Evolutionary conservation across 768 basidiomycete genomes (phyloP).

Genomic region (Trametes sanguinea): DNA sequence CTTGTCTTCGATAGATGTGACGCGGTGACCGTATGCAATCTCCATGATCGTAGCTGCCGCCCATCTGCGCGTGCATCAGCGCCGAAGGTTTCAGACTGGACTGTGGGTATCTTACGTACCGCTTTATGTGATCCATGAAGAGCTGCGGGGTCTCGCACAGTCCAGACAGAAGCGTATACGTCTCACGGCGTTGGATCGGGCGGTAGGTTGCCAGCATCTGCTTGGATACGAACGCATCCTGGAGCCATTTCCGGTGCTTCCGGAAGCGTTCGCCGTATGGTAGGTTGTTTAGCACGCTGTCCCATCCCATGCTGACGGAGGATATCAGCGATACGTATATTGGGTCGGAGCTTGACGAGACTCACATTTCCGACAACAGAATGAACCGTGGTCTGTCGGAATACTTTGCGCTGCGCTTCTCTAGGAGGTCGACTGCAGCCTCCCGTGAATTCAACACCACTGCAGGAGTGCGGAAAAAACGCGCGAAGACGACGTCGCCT

Average conservation of each 20-base stretch:
- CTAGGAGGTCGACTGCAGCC: slow-evolving; percentile 31
- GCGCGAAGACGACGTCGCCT: slow-evolving; percentile 26
- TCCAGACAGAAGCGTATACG: slow-evolving; percentile 15
- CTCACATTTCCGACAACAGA: slow-evolving; percentile 23
- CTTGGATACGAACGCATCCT: slow-evolving; percentile 16
- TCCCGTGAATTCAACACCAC: slow-evolving; percentile 31
- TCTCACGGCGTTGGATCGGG: slow-evolving; percentile 19
- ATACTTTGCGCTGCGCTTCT: slow-evolving; percentile 32
- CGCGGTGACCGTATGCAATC: slow-evolving; percentile 35
- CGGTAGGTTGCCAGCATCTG: slow-evolving; percentile 10
- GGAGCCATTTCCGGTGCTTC: slow-evolving; percentile 24
- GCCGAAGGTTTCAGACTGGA: too few species aligned
- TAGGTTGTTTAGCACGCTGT: slow-evolving; percentile 10
- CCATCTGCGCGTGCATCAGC: slow-evolving; percentile 19
- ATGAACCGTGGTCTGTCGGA: slow-evolving; percentile 30
- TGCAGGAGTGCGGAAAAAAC: slow-evolving; percentile 25
- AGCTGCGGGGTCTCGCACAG: slow-evolving; percentile 17
- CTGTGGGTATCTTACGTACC: not conserved
- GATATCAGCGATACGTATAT: not conserved
- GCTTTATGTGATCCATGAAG: slow-evolving; percentile 9
- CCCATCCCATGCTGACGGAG: slow-evolving; percentile 18
- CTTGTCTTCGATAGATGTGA: slow-evolving; percentile 31
- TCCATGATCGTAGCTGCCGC: slow-evolving; percentile 31
- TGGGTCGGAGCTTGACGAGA: not conserved
- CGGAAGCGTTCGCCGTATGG: slow-evolving; percentile 21